Conservation (phyloP, 2,329 filamentous ascomycete genomes). For the Arthroderma uncinatum region DNA sequence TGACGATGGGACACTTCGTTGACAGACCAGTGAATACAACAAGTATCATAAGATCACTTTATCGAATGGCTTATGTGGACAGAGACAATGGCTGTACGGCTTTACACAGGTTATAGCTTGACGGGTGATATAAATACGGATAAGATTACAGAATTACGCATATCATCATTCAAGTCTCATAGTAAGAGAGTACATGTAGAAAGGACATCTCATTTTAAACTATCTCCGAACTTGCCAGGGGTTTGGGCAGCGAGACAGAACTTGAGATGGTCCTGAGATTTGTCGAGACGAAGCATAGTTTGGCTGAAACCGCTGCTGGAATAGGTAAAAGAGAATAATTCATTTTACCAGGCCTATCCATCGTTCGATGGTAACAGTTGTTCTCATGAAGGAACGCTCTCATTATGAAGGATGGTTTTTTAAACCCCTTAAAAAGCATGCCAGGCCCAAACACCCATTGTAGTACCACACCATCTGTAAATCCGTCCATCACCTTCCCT, state of each 20-base stretch:
- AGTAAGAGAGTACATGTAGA: neutral
- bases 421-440: constrained; percentile 4
- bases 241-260: neutral
- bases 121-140: neutral
- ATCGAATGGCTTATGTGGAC: neutral
- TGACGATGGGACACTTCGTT: too few relatives aligned
- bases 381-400: constrained; percentile 1
- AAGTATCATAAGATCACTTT: too few relatives aligned
- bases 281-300: neutral
- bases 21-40: too few relatives aligned
- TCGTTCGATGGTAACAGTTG: neutral
- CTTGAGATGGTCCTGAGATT: neutral
- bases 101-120: too few relatives aligned
- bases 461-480: neutral
- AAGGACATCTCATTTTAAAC: constrained; percentile 3
- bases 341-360: constrained; percentile 5
- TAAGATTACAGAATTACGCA: neutral
- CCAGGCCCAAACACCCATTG: constrained; percentile 6
- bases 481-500: neutral
- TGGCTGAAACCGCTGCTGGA: neutral
- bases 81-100: too few relatives aligned
- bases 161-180: neutral
- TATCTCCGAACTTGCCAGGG: neutral
- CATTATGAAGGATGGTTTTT: constrained; percentile 1
- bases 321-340: constrained; percentile 2